Base-by-base conservation (phyloP, 1,139 yeast genomes). In the Saccharomyces hybrid region DNA sequence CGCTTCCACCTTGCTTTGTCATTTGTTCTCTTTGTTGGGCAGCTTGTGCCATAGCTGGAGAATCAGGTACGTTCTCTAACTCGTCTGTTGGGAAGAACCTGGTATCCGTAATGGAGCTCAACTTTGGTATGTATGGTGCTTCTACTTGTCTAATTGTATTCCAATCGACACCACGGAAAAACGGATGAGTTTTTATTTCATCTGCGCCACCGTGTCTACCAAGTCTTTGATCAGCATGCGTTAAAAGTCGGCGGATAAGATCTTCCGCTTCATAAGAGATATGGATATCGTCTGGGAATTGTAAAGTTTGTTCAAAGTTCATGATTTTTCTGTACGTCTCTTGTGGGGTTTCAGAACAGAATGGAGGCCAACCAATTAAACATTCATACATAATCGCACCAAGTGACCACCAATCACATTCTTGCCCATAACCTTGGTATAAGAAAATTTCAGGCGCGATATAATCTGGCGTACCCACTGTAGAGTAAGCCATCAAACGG, bases 331-430 rank as follows among this genome's bases (percentile, higher is more conserved):
- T 79, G 71, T 93, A 93, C 0, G 99, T 93, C 65, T 93, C 99
- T 64, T 91, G 97, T n/a, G 99, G 98, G 4, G 97, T 89, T 69
- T 93, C 99, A 0, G 96, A 87, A 73, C 99, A 95, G 73, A 93
- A 93, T 55, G 99, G 99, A 24, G 99, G 99, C 98, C 99, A 93
- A 19, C 99, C 99, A 60, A 93, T 89, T 60, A 93, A 77, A 76
- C 99, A 93, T 76, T 93, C 99, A 74, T 88, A 93, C 99, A 93
- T 93, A 69, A 93, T 93, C 1, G 98, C 97, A 28, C 99, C 99
- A 47, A 93, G 75, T 4, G 97, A 89, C 99, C 99, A 93, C 99
- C 99, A 93, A 71, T 93, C 99, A 74, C 99, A 95, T 70, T 93
- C 98, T 73, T 91, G 98, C 16, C 99, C 97, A 71, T 93, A 95